phyloP scores from a whole-genome alignment of 805 yeast genomes.

The Monosporozyma servazzii region DNA sequence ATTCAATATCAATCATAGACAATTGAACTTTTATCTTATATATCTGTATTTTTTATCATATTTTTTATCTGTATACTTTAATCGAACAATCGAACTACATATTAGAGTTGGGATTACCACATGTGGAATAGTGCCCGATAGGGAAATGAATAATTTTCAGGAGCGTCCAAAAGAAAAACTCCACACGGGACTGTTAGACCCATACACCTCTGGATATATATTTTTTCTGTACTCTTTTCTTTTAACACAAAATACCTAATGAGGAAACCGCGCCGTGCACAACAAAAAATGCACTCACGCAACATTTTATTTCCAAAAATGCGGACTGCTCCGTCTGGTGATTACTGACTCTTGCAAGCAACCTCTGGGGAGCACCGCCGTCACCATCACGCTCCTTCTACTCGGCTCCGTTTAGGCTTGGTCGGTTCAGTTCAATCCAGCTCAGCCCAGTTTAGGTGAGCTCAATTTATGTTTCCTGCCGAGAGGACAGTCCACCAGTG shows the following conservation, averaged over 20 bases:
- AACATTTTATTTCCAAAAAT: background rate
- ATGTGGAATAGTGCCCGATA: background rate
- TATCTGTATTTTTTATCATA: background rate
- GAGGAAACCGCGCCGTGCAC: background rate
- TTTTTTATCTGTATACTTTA: background rate
- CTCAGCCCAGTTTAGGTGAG: too few relatives aligned
- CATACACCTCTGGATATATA: background rate
- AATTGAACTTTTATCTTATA: background rate
- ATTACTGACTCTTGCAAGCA: background rate
- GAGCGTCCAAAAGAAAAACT: background rate
- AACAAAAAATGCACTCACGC: background rate
- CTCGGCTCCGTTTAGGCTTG: too few relatives aligned
- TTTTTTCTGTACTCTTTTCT: too few relatives aligned
- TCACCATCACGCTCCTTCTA: too few relatives aligned
- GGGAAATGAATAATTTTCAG: background rate
- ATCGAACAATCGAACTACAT: background rate
- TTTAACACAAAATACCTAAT: background rate
- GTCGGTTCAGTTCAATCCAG: too few relatives aligned
- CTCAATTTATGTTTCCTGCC: too few relatives aligned
- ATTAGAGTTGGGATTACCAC: background rate
- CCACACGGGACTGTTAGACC: background rate
- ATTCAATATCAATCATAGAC: constrained; percentile 16
- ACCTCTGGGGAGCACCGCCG: too few relatives aligned
- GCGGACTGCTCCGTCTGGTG: background rate
- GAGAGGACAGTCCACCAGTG: too few relatives aligned